A percentile compares a stretch with the other conserved stretches of the same genome.
These are phyloP conservation scores for Tephrocybe rancida DNA, from an alignment of 768 basidiomycete genomes.

Conservation along the genomic window DNA sequence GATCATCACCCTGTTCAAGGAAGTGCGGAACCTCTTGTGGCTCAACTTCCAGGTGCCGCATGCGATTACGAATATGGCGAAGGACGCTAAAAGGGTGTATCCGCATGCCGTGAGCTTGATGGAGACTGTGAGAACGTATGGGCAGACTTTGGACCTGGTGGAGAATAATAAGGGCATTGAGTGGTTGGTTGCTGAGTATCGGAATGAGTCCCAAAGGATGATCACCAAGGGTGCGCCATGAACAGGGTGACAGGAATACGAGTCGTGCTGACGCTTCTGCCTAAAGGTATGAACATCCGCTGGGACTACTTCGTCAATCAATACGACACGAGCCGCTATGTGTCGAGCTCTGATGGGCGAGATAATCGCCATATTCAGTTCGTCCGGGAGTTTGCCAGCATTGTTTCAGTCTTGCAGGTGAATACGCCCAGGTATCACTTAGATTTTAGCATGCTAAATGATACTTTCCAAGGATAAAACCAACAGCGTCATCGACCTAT, in stretches of 20 bases:
- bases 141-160: slow-evolving; percentile 91
- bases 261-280: background rate
- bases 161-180: slow-evolving; percentile 91
- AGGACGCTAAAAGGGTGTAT: slow-evolving; percentile 98
- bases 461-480: slow-evolving; percentile 75
- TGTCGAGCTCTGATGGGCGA: slow-evolving; percentile 68
- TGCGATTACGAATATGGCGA: slow-evolving; percentile 93
- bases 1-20: slow-evolving; percentile 98
- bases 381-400: slow-evolving; percentile 92
- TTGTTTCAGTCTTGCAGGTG: slow-evolving; percentile 90
- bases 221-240: slow-evolving; percentile 74
- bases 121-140: slow-evolving; percentile 99
- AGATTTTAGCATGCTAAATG: slow-evolving; percentile 6
- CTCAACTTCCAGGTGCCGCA: slow-evolving; percentile 95
- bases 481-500: slow-evolving; percentile 89
- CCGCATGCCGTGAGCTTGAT: slow-evolving; percentile 97
- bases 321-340: slow-evolving; percentile 81
- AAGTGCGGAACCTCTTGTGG: slow-evolving; percentile 95
- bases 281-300: slow-evolving; percentile 88
- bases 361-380: slow-evolving; percentile 93
- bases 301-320: slow-evolving; percentile 98
- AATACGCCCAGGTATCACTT: slow-evolving; percentile 2
- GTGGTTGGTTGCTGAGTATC: slow-evolving; percentile 92
- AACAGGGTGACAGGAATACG: background rate
- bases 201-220: slow-evolving; percentile 93